Base-by-base conservation (phyloP, 441 rosid species). In the Jatropha podagrica region DNA sequence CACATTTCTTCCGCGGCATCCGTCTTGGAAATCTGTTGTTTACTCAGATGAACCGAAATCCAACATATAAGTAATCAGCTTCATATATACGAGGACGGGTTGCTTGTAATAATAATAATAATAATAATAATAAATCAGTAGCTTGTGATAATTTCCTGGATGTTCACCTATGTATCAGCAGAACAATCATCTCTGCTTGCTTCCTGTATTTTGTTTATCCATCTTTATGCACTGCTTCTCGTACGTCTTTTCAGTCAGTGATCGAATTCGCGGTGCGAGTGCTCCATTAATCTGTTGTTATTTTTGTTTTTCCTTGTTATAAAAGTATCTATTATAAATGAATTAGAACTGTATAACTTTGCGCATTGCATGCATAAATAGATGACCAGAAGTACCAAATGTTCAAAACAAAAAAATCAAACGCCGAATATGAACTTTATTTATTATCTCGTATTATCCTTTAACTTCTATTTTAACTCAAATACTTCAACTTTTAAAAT, bases 1-100 rank as follows among this genome's bases (percentile, higher is more conserved):
- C 51, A 92, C 92, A 9, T 90, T 88, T 87, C 91, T 90, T 75
- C 93, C 85, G 3, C 82, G 86, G 65, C 87, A 90, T 71, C 89
- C 90, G 0, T 60, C 88, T 4, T 87, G 91, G 97, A 75, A 82
- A 68, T 79, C 83, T 68, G 81, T 88, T 18, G 77, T 91, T 76
- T 69, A 83, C 77, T 65, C 86, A 0, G 89, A 81, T 62, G 89
- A 88, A 11, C 81, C 41, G 73, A 87, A 74, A 76, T 87, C 93
- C 20, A 86, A 69, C 26, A 81, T 88, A 44, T 87, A 8, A 42
- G 9, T 42, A 73, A 76, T 70, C 74, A 58, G 13, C 56, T 74
- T 76, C 65, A 5, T 54, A 65, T 15, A 52, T 52, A 52, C 18
- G 56, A 52, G n/a, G 6, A 52, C 5, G 7, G 13, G 18, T 17